These are phyloP conservation scores for Crotalaria pallida DNA, from an alignment of 306 rosid genomes.

Conservation along the genomic window DNA sequence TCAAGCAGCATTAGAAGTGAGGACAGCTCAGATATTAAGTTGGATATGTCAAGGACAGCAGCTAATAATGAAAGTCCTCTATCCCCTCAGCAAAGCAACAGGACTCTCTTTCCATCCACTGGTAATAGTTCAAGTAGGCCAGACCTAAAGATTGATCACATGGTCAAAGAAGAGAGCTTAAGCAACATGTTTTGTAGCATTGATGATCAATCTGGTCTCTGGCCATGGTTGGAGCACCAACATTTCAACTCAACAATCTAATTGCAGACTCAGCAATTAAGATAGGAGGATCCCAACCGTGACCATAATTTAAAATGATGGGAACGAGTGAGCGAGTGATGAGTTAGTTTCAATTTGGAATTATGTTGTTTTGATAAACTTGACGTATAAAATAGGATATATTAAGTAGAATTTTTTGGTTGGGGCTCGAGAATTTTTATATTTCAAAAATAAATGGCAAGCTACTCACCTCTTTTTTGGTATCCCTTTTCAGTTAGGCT, in stretches of 20 bases:
- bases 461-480: conserved; percentile 14
- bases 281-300: no score
- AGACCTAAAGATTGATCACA: conserved; percentile 55
- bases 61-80: conserved; percentile 75
- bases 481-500: background rate
- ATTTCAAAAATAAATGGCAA: conserved; percentile 37
- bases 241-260: no score
- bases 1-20: conserved; percentile 90
- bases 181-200: conserved; percentile 81
- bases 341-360: background rate
- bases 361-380: conserved; percentile 35
- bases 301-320: no score
- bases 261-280: no score
- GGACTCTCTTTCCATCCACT: conserved; percentile 53
- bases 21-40: conserved; percentile 75
- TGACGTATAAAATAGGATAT: conserved; percentile 48
- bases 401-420: conserved; percentile 38
- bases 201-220: conserved; percentile 79
- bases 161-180: conserved; percentile 68
- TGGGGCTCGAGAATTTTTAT: conserved; percentile 24
- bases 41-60: conserved; percentile 74
- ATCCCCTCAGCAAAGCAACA: conserved; percentile 46
- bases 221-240: conserved; percentile 95
- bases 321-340: background rate
- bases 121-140: conserved; percentile 56